These are phyloP conservation scores for Penicillium expansum DNA, from an alignment of 2,329 filamentous ascomycete genomes.

Conservation along the genomic window DNA sequence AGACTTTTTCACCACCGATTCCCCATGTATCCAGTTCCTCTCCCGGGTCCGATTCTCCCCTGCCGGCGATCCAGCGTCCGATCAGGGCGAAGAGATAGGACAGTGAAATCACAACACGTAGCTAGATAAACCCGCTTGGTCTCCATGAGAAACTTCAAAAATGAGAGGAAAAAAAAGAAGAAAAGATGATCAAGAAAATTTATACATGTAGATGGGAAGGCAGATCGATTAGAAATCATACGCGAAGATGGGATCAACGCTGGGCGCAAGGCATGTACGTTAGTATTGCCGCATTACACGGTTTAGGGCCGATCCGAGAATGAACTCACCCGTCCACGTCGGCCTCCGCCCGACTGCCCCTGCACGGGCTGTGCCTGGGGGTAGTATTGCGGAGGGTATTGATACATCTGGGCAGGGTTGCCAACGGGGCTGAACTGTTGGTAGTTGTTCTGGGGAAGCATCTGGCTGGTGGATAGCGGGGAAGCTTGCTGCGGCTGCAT, in stretches of 20 bases:
- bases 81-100: constrained; percentile 27
- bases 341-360: constrained; percentile 48
- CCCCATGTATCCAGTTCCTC: constrained; percentile 3
- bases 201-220: constrained; percentile 37
- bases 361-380: constrained; percentile 44
- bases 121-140: constrained; percentile 33
- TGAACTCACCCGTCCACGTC: constrained; percentile 54
- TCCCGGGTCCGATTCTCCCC: constrained; percentile 27
- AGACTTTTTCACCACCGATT: constrained; percentile 24
- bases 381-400: constrained; percentile 53
- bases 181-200: constrained; percentile 21
- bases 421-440: constrained; percentile 48
- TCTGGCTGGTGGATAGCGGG: constrained; percentile 37
- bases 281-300: constrained; percentile 2
- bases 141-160: constrained; percentile 25
- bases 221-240: constrained; percentile 28
- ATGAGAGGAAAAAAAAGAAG: constrained; percentile 29
- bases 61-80: constrained; percentile 44
- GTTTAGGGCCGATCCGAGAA: constrained; percentile 8
- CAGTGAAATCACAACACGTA: constrained; percentile 32
- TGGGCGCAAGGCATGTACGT: constrained; percentile 15
- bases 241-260: constrained; percentile 30
- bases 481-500: constrained; percentile 40
- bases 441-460: constrained; percentile 50
- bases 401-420: constrained; percentile 48